Conservation (phyloP, 2,329 filamentous ascomycete species). For the Coniochaeta hoffmannii region DNA sequence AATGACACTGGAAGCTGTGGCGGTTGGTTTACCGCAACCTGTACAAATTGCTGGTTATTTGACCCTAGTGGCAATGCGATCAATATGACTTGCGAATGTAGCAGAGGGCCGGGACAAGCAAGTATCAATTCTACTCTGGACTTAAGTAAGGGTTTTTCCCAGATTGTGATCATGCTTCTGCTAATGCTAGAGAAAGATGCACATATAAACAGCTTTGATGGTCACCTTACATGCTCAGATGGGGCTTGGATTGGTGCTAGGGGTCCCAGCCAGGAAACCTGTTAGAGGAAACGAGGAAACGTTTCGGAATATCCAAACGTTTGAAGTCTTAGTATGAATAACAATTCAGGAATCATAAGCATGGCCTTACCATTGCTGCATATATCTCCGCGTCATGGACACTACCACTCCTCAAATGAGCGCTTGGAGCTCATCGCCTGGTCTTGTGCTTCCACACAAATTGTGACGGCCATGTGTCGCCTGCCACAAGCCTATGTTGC, state of each 20-base stretch:
- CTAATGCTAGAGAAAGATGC: not conserved
- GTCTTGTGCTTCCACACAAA: too few relatives aligned
- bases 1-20: conserved; percentile 1
- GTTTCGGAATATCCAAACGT: too few relatives aligned
- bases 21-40: not conserved
- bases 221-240: conserved; percentile 1
- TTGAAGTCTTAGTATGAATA: too few relatives aligned
- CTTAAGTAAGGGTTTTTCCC: not conserved
- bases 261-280: not conserved
- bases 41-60: not conserved
- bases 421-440: too few relatives aligned
- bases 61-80: not conserved
- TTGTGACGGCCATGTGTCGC: too few relatives aligned
- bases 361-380: too few relatives aligned
- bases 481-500: too few relatives aligned
- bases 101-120: not conserved
- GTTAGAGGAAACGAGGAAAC: not conserved
- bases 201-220: not conserved
- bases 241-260: not conserved
- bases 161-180: not conserved
- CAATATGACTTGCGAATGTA: not conserved
- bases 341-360: too few relatives aligned
- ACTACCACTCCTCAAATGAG: too few relatives aligned
- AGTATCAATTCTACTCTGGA: not conserved
- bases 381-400: too few relatives aligned